These are phyloP conservation scores for Ambrosia trifida DNA, from an alignment of 129 eudicot species.

Conservation along the genomic window DNA sequence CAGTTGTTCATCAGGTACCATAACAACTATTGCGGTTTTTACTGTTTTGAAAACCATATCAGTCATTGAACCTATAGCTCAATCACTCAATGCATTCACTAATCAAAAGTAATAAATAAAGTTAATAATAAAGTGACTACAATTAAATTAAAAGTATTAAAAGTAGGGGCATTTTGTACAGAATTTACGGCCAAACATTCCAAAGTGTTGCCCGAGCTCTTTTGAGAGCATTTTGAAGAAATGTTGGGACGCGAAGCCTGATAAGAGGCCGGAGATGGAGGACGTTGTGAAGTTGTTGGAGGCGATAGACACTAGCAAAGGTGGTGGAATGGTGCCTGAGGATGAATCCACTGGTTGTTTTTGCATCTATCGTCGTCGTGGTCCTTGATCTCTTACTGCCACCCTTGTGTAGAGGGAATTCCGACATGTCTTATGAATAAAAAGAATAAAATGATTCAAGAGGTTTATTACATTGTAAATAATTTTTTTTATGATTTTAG, in stretches of 20 bases:
- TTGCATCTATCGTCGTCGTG: constrained; percentile 48
- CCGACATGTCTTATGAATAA: neutral
- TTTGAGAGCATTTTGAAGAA: neutral
- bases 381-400: constrained; percentile 40
- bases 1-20: constrained; percentile 67
- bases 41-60: neutral
- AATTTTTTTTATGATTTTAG: too few species aligned
- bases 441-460: too few species aligned
- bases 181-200: constrained; percentile 64
- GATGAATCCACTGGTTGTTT: constrained; percentile 55
- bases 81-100: too few species aligned
- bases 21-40: neutral
- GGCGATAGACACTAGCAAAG: constrained; percentile 64
- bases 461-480: too few species aligned
- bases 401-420: neutral
- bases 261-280: constrained; percentile 72
- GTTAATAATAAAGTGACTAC: neutral
- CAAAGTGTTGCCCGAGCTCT: constrained; percentile 8
- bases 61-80: too few species aligned
- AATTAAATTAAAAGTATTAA: neutral
- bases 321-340: constrained; percentile 82
- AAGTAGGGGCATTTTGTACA: constrained; percentile 7
- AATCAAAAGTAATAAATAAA: too few species aligned
- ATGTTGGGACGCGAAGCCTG: constrained; percentile 50
- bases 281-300: constrained; percentile 71